A percentile compares a stretch with the other conserved stretches of the same genome.
Evolutionary conservation across 2,329 filamentous ascomycete genomes (phyloP).

Genomic region (Acrocalymma vagum): DNA sequence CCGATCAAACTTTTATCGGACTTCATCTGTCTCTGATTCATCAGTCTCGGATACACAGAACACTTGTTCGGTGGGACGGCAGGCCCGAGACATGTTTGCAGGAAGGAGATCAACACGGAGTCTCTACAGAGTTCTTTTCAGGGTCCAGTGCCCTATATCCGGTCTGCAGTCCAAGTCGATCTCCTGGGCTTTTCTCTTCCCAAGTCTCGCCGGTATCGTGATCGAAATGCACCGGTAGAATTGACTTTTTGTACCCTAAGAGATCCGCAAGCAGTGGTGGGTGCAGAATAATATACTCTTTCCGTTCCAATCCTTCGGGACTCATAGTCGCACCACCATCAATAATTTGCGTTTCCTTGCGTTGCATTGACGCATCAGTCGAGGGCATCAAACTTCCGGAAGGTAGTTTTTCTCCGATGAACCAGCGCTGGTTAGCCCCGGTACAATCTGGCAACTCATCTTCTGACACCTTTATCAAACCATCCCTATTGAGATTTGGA

Average conservation of each 20-base stretch:
- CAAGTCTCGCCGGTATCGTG: conserved; percentile 36
- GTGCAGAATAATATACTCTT: conserved; percentile 57
- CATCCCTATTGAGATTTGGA: conserved; percentile 40
- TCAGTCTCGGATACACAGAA: too few relatives aligned
- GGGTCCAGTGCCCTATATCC: too few relatives aligned
- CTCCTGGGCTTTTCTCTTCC: too few relatives aligned
- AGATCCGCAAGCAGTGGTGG: conserved; percentile 52
- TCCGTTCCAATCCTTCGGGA: conserved; percentile 51
- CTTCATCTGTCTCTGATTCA: too few relatives aligned
- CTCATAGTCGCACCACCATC: conserved; percentile 50
- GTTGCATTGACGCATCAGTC: conserved; percentile 26
- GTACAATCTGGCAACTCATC: conserved; percentile 48
- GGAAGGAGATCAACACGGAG: too few relatives aligned
- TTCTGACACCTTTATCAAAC: conserved; percentile 57
- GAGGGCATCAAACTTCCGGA: conserved; percentile 4
- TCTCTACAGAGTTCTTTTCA: too few relatives aligned
- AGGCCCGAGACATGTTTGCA: too few relatives aligned
- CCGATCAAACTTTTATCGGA: too few relatives aligned
- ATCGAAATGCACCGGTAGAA: conserved; percentile 39
- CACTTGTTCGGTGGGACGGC: too few relatives aligned
- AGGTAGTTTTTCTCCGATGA: conserved; percentile 26
- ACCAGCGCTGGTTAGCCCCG: conserved; percentile 37
- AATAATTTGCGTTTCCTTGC: conserved; percentile 47
- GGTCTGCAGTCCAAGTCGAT: too few relatives aligned
- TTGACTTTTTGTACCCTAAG: conserved; percentile 31